Base-by-base conservation (phyloP, 805 yeast species). In the Ogataea pignaliae region DNA sequence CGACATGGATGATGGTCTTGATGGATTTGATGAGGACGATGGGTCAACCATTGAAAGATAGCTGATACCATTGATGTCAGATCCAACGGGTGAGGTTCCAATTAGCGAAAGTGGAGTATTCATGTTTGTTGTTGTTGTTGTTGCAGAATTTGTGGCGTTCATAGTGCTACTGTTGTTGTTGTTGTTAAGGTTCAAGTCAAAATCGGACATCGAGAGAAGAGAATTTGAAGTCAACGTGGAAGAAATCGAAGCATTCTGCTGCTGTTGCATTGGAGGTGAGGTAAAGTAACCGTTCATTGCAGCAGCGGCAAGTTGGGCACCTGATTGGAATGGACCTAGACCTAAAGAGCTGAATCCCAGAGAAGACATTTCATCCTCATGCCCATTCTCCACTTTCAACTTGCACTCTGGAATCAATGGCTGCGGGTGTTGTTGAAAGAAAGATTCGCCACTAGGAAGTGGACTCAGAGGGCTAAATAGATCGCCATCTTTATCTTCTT, bases 281-380 rank as follows among this genome's bases (percentile, higher is more conserved):
- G 42, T 21, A 14, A 46, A 42, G 13, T 41, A 37, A 1, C 64
- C 64, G 37, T 59, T 55, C 54, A 61, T 48, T 3, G 64, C 60
- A 9, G 60, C 60, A 4, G 65, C 51, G 7, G 64, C 63, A 13
- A 61, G 39, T 11, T 56, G 60, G 9, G 63, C 60, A 16, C 64
- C 66, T 2, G 67, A 61, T 18, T 54, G 56, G 44, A 61, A 63
- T 4, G 60, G 59, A 3, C 61, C 63, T 16, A 64, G 42, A 41
- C 51, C 53, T 16, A 58, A 34, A n/a, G 45, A 30, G 18, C 42
- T 46, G 18, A 53, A 53, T 2, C 56, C 57, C 43, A 50, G 5
- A 10, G 29, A 21, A 13, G 14, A 5, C 13, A 30, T n/a, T n/a
- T 30, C 14, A 18, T 29, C 16, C 3, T 48, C 53, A 7, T 45